phyloP scores from a whole-genome alignment of 192 early-diverging fungal genomes.

The Glomus cerebriforme region DNA sequence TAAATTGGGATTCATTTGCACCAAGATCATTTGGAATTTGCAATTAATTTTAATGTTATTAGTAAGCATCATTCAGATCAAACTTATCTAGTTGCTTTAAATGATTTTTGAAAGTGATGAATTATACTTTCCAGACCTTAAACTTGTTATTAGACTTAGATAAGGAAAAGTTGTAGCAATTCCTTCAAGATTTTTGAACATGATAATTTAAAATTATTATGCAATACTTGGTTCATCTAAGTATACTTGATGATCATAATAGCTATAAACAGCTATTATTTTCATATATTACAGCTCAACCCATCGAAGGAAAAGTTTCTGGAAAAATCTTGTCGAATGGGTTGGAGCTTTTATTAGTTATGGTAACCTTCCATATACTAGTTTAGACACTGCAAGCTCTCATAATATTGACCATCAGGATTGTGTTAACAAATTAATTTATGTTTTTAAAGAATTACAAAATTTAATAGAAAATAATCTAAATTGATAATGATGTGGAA shows the following conservation, averaged over 20 bases:
- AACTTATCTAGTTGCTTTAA: background rate
- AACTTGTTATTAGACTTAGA: background rate
- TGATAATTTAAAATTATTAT: slow-evolving; percentile 6
- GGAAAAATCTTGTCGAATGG: slow-evolving; percentile 14
- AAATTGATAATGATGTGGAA: too few relatives aligned
- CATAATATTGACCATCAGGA: background rate
- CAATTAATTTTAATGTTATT: slow-evolving; percentile 6
- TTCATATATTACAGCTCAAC: background rate
- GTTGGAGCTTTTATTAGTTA: slow-evolving; percentile 9
- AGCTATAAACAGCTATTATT: slow-evolving; percentile 3
- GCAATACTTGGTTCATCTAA: too few relatives aligned
- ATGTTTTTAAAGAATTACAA: too few relatives aligned
- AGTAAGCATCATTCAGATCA: background rate
- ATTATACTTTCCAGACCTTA: background rate
- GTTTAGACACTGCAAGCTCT: slow-evolving; percentile 4
- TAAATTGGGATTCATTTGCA: background rate
- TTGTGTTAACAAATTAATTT: too few relatives aligned
- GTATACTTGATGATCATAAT: too few relatives aligned
- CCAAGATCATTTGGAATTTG: background rate
- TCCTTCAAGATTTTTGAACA: background rate
- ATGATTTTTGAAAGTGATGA: background rate
- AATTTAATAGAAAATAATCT: too few relatives aligned
- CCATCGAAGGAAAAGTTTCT: slow-evolving; percentile 10
- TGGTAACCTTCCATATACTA: background rate
- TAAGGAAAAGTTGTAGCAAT: background rate